phyloP scores from a whole-genome alignment of 176 grass and related monocot genomes.

The Chrysopogon serrulatus region DNA sequence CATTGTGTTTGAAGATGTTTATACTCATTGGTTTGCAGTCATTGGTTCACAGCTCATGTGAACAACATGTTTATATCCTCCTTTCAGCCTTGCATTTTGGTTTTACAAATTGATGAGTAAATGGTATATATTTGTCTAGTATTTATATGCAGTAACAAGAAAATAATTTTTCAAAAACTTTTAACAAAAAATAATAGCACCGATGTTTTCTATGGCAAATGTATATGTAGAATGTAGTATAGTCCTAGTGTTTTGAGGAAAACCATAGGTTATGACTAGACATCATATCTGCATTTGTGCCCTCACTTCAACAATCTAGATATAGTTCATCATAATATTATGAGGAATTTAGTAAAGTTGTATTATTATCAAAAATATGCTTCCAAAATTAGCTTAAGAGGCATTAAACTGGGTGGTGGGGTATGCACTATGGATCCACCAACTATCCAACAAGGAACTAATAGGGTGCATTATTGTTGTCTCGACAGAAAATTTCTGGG shows the following conservation, averaged over 20 bases:
- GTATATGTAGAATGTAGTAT: not conserved
- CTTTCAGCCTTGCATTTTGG: not conserved
- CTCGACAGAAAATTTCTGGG: conserved; percentile 26
- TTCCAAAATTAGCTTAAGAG: too few species aligned
- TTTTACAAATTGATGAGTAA: not conserved
- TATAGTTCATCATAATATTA: not conserved
- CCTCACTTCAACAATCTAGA: too few species aligned
- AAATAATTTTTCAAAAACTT: too few species aligned
- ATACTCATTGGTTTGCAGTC: too few species aligned
- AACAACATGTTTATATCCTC: too few species aligned
- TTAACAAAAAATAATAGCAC: not conserved
- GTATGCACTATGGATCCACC: not conserved
- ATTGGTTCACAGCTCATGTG: not conserved
- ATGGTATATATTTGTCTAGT: not conserved
- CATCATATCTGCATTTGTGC: not conserved
- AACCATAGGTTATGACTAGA: not conserved
- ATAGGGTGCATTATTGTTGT: not conserved
- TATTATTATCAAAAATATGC: not conserved
- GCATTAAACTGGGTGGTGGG: not conserved
- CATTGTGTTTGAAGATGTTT: not conserved
- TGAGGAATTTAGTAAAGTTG: too few species aligned
- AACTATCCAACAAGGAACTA: not conserved
- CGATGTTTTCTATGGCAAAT: not conserved
- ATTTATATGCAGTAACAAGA: not conserved
- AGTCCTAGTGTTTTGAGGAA: not conserved